Percentiles rank a stretch among this genome's conserved stretches.
Conservation (phyloP, 2,329 filamentous ascomycete genomes). For the Aspergillus ruber region DNA sequence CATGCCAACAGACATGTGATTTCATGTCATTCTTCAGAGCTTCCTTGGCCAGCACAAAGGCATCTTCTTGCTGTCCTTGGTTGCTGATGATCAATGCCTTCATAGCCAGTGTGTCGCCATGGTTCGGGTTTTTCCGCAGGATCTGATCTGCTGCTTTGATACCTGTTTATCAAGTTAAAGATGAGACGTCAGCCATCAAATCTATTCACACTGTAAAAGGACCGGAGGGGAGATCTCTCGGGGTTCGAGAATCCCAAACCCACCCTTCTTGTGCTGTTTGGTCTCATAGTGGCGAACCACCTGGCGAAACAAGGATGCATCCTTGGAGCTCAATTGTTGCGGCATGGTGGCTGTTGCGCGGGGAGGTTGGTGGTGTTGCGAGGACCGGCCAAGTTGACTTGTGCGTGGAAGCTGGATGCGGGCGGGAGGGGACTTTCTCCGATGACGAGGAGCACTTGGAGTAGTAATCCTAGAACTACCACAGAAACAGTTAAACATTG, state of each 20-base stretch:
- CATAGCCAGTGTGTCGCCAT: conserved; percentile 98
- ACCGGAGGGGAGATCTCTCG: neutral
- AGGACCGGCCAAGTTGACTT: conserved; percentile 17
- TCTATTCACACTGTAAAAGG: neutral
- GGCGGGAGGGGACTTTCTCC: conserved; percentile 19
- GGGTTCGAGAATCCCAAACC: conserved; percentile 3
- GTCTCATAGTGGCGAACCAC: conserved; percentile 95
- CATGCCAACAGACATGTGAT: conserved; percentile 98
- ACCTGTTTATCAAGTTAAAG: conserved; percentile 44
- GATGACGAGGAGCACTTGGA: neutral
- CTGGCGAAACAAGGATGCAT: conserved; percentile 87
- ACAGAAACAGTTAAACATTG: no score
- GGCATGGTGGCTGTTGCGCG: conserved; percentile 35
- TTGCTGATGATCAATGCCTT: conserved; percentile 95
- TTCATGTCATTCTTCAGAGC: conserved; percentile 96
- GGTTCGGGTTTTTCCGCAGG: conserved; percentile 85
- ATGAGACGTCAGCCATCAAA: conserved; percentile 6
- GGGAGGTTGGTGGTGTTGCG: conserved; percentile 13
- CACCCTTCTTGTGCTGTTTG: conserved; percentile 92
- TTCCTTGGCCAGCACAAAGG: conserved; percentile 85
- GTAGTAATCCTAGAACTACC: no score
- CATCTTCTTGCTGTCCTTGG: conserved; percentile 86
- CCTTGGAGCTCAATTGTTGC: conserved; percentile 62
- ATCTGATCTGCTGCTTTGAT: conserved; percentile 96
- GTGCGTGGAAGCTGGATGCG: conserved; percentile 30